phyloP scores from a whole-genome alignment of 345 rosid genomes.

The Syzygium grande region DNA sequence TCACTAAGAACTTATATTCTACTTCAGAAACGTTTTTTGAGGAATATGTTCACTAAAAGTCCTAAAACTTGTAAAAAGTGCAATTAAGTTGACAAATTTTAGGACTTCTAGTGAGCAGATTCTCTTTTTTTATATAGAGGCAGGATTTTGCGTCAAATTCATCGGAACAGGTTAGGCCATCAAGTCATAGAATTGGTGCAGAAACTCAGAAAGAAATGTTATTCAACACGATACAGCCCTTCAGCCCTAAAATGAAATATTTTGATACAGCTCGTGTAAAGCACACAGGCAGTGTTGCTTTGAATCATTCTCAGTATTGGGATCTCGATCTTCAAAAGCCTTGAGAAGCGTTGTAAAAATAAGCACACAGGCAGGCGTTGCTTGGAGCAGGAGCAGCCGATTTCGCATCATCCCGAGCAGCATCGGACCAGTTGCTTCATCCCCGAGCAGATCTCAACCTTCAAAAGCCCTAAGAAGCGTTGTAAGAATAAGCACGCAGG shows the following conservation, averaged over 20 bases:
- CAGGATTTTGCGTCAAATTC: neutral
- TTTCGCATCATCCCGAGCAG: neutral
- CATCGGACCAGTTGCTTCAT: neutral
- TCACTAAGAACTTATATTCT: neutral
- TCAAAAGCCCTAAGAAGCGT: neutral
- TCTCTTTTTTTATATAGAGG: too few species aligned
- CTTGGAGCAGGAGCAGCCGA: neutral
- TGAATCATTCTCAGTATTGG: neutral
- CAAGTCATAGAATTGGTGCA: neutral
- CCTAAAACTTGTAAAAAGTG: too few species aligned
- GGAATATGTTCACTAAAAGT: too few species aligned
- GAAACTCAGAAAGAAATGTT: neutral
- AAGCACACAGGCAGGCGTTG: neutral
- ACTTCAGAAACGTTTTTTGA: neutral
- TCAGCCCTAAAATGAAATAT: neutral
- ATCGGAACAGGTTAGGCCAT: neutral
- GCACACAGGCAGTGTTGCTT: neutral
- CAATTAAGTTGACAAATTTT: too few species aligned
- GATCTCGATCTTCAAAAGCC: neutral
- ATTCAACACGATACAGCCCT: neutral
- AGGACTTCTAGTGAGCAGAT: too few species aligned
- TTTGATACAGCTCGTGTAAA: neutral
- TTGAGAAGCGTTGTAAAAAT: neutral
- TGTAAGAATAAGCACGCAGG: neutral
- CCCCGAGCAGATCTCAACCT: neutral